These are phyloP conservation scores for Caryopteris hybrid DNA, from an alignment of 305 asterid genomes.

Conservation along the genomic window DNA sequence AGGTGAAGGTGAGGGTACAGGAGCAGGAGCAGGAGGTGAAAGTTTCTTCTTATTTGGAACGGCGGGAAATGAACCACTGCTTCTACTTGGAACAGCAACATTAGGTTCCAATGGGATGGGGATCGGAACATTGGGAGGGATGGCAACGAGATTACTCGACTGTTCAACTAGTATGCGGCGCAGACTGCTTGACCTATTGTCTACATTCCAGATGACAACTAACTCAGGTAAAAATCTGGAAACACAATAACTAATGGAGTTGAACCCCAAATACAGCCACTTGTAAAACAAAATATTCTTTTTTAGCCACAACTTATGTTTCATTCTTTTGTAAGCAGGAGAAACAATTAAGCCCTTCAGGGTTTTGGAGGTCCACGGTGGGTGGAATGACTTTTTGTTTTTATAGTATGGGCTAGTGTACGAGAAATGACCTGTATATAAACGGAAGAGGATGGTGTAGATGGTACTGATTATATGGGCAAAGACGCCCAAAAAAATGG, in stretches of 20 bases:
- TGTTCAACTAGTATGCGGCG: slow-evolving; percentile 56
- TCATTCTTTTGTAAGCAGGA: too few species aligned
- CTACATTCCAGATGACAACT: slow-evolving; percentile 17
- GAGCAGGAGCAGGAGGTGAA: slow-evolving; percentile 31
- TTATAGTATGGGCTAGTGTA: too few species aligned
- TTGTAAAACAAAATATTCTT: not conserved
- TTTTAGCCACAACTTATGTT: not conserved
- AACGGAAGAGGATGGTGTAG: too few species aligned
- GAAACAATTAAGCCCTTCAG: too few species aligned
- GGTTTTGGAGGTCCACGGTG: too few species aligned
- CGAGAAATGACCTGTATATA: too few species aligned
- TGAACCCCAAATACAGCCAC: not conserved
- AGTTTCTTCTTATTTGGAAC: slow-evolving; percentile 27
- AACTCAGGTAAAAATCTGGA: slow-evolving; percentile 37
- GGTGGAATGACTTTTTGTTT: too few species aligned
- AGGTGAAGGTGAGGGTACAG: slow-evolving; percentile 22
- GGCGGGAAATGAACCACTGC: slow-evolving; percentile 82
- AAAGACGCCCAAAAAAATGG: too few species aligned
- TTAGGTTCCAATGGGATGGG: slow-evolving; percentile 23
- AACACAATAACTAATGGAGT: slow-evolving; percentile 4
- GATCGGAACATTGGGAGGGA: slow-evolving; percentile 27
- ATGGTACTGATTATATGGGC: too few species aligned
- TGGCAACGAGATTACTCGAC: slow-evolving; percentile 50
- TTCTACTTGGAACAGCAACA: slow-evolving; percentile 50
- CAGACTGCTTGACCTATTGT: slow-evolving; percentile 21